phyloP scores from a whole-genome alignment of 805 yeast genomes.

The Millerozyma miso region DNA sequence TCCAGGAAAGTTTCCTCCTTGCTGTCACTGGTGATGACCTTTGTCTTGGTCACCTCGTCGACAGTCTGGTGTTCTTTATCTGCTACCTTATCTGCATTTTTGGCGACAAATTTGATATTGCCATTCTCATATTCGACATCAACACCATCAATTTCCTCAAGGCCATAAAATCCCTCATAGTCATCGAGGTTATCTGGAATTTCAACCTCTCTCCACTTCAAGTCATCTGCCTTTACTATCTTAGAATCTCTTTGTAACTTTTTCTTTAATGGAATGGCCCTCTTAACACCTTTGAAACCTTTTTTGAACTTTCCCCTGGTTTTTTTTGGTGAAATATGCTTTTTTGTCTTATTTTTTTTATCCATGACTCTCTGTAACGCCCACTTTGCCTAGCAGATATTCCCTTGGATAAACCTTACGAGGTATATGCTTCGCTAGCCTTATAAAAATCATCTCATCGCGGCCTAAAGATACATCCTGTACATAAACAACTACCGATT shows the following conservation, averaged over 20 bases:
- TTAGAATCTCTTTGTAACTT: conserved; percentile 29
- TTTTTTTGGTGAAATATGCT: not conserved
- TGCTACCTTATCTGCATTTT: conserved; percentile 21
- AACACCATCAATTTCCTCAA: conserved; percentile 93
- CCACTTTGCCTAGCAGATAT: too few relatives aligned
- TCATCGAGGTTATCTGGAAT: conserved; percentile 82
- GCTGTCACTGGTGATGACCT: conserved; percentile 2
- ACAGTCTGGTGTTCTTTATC: conserved; percentile 15
- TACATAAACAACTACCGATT: not conserved
- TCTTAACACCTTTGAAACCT: conserved; percentile 1
- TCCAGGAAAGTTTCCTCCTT: conserved; percentile 14
- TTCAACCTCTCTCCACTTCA: conserved; percentile 78
- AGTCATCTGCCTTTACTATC: conserved; percentile 45
- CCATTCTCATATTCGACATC: conserved; percentile 75
- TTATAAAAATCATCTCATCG: not conserved
- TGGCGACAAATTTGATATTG: conserved; percentile 48
- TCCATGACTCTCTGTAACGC: not conserved
- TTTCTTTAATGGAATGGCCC: conserved; percentile 22
- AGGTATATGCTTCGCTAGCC: not conserved
- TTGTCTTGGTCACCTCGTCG: conserved; percentile 11
- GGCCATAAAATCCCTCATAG: conserved; percentile 85
- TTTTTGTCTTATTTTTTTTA: not conserved
- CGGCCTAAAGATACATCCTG: not conserved
- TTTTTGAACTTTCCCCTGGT: not conserved
- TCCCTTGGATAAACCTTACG: too few relatives aligned